phyloP scores from a whole-genome alignment of 306 rosid species.

The Cucumis melo region DNA sequence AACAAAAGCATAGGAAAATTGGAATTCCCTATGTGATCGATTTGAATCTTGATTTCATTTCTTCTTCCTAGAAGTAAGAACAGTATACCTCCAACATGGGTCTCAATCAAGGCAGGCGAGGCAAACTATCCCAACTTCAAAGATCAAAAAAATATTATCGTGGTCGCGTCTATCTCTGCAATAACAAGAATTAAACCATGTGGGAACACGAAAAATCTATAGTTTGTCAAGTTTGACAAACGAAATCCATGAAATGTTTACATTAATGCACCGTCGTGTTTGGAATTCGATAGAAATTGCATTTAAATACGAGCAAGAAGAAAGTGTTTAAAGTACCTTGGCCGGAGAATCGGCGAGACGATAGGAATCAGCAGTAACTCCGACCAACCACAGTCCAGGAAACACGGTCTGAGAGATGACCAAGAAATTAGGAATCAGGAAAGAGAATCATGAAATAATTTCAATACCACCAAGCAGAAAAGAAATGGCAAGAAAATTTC shows the following conservation, averaged over 20 bases:
- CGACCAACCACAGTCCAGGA: conserved; percentile 92
- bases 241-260: neutral
- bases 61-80: conserved; percentile 38
- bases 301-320: neutral
- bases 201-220: neutral
- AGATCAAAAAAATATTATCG: neutral
- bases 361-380: conserved; percentile 55
- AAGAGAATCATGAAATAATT: neutral
- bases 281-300: neutral
- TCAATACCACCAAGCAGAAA: neutral
- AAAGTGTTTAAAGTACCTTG: conserved; percentile 32
- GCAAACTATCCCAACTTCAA: conserved; percentile 9
- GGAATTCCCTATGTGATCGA: neutral
- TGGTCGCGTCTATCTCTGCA: conserved; percentile 46
- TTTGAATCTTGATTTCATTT: conserved; percentile 2
- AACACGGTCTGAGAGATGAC: conserved; percentile 41
- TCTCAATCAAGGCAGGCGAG: conserved; percentile 11
- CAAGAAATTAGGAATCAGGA: neutral
- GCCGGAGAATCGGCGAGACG: conserved; percentile 44
- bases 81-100: conserved; percentile 34
- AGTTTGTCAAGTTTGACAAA: neutral
- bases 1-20: neutral
- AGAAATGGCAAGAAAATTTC: neutral
- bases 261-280: neutral
- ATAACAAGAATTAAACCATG: neutral